Percentiles rank a stretch among this genome's conserved stretches.
These are phyloP conservation scores for Metschnikowia cubensis DNA, from an alignment of 805 yeast species.

Conservation along the genomic window DNA sequence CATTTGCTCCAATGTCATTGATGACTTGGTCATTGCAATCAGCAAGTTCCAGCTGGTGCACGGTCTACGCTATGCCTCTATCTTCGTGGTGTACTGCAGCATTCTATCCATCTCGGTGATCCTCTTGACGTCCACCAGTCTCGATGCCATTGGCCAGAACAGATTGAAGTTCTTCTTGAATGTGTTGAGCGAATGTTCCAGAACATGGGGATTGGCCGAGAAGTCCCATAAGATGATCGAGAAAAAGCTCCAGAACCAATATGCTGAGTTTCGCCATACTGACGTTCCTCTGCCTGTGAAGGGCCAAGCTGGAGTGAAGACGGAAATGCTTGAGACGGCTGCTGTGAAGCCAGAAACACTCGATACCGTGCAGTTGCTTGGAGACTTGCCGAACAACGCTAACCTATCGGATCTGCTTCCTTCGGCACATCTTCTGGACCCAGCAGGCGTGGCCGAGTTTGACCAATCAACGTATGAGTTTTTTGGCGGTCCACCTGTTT, in stretches of 20 bases:
- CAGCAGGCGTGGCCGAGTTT: slow-evolving; percentile 5
- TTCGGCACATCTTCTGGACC: slow-evolving; percentile 1
- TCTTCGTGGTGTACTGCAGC: slow-evolving; percentile 45
- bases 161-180: slow-evolving; percentile 38
- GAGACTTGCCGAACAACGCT: neutral
- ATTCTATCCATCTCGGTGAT: slow-evolving; percentile 44
- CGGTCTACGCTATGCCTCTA: slow-evolving; percentile 41
- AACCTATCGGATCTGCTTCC: neutral
- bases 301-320: neutral
- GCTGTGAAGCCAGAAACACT: neutral
- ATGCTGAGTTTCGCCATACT: slow-evolving; percentile 12
- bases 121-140: slow-evolving; percentile 30
- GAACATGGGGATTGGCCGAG: slow-evolving; percentile 46
- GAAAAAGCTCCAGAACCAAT: slow-evolving; percentile 26
- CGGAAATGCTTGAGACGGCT: neutral
- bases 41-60: slow-evolving; percentile 35
- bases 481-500: slow-evolving; percentile 51
- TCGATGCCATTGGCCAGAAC: slow-evolving; percentile 24
- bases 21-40: slow-evolving; percentile 39
- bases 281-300: neutral
- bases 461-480: slow-evolving; percentile 32
- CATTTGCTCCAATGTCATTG: slow-evolving; percentile 39
- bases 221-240: slow-evolving; percentile 42
- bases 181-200: slow-evolving; percentile 39
- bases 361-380: slow-evolving; percentile 1